Percentiles rank a stretch among this genome's conserved stretches.
These are phyloP conservation scores for Neurospora tetrasperma DNA, from an alignment of 495 filamentous ascomycete species.

Conservation along the genomic window DNA sequence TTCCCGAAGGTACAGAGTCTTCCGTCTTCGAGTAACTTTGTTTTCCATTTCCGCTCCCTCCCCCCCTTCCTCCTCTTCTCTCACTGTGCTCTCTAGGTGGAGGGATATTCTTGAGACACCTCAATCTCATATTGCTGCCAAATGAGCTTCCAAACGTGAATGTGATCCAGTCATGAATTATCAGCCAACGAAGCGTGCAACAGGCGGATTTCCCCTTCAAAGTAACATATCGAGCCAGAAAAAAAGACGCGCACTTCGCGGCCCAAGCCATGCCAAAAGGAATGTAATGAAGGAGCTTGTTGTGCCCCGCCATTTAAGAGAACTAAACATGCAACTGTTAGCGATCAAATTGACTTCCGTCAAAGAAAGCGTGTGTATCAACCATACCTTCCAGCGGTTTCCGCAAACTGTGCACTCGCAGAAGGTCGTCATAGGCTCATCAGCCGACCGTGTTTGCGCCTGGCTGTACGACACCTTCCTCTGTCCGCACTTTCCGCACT, in stretches of 20 bases:
- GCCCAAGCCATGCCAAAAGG: neutral
- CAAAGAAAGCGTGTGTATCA: conserved; percentile 10
- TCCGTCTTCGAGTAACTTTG: neutral
- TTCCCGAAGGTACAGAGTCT: neutral
- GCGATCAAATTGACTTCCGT: neutral
- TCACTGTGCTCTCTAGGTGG: neutral
- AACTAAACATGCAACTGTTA: conserved; percentile 8
- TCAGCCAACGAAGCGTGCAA: neutral
- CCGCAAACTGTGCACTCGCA: conserved; percentile 69
- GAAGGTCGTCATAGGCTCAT: conserved; percentile 84
- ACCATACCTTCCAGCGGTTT: conserved; percentile 61
- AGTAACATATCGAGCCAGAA: neutral
- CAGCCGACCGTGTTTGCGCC: conserved; percentile 88
- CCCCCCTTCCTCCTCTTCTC: no score
- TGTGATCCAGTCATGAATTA: neutral
- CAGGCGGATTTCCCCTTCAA: neutral
- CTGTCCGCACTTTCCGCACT: conserved; percentile 82
- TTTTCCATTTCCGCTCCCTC: neutral
- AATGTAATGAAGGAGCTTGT: neutral
- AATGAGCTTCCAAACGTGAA: neutral
- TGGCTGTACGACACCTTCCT: conserved; percentile 92
- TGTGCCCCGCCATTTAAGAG: conserved; percentile 6
- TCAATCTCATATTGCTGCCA: neutral
- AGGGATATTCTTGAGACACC: neutral
- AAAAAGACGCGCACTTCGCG: neutral